phyloP scores from a whole-genome alignment of 2,329 filamentous ascomycete genomes.

The Chaetomiaceae sp. region DNA sequence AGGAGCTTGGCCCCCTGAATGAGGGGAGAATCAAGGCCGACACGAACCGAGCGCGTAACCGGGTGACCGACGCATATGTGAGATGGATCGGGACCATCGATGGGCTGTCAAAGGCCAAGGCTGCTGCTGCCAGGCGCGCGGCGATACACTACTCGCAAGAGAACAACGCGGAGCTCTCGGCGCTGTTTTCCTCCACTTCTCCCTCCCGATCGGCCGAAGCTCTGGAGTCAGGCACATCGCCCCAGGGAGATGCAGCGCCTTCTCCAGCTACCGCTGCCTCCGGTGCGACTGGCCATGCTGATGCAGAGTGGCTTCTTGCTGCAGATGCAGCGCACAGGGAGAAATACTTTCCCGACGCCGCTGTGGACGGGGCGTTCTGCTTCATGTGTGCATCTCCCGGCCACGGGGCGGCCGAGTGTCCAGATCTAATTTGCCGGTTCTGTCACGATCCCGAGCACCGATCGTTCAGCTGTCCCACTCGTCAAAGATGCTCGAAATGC shows the following conservation, averaged over 20 bases:
- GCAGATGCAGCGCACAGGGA: slow-evolving; percentile 11
- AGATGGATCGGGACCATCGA: slow-evolving; percentile 16
- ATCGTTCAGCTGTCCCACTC: slow-evolving; percentile 44
- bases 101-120: slow-evolving; percentile 12
- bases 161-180: slow-evolving; percentile 2
- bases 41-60: slow-evolving; percentile 4
- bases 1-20: slow-evolving; percentile 14
- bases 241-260: not conserved
- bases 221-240: not conserved
- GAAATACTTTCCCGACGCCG: slow-evolving; percentile 47
- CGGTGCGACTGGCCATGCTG: not conserved
- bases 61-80: slow-evolving; percentile 8
- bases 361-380: slow-evolving; percentile 40
- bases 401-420: slow-evolving; percentile 42
- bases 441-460: slow-evolving; percentile 44
- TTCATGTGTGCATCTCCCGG: slow-evolving; percentile 44
- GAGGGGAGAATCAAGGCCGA: slow-evolving; percentile 4
- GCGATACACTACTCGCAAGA: slow-evolving; percentile 12
- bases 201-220: not conserved
- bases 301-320: not conserved
- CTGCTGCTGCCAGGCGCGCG: slow-evolving; percentile 10
- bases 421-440: slow-evolving; percentile 41
- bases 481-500: slow-evolving; percentile 52
- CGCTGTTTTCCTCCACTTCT: not conserved
- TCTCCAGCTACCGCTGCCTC: not conserved